These are phyloP conservation scores for Pseudognaphalium luteoalbum DNA, from an alignment of 129 eudicot species.

Conservation along the genomic window DNA sequence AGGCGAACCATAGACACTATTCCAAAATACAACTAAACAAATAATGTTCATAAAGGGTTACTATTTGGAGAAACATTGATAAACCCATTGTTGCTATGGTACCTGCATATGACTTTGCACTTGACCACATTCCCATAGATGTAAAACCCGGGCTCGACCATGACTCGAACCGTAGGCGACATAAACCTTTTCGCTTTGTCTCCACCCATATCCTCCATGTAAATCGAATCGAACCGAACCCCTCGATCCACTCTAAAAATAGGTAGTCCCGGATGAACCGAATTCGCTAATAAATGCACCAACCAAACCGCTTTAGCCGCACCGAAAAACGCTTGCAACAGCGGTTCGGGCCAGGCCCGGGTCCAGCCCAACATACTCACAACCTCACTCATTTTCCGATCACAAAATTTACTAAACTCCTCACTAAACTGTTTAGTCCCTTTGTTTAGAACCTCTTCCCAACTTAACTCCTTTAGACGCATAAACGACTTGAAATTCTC, in stretches of 20 bases:
- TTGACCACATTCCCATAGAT: conserved; percentile 89
- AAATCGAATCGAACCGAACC: conserved; percentile 61
- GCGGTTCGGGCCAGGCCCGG: conserved; percentile 92
- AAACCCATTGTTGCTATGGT: conserved; percentile 40
- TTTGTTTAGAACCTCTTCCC: conserved; percentile 88
- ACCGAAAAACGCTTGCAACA: conserved; percentile 78
- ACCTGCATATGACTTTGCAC: conserved; percentile 94
- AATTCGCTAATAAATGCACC: conserved; percentile 85
- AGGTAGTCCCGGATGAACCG: conserved; percentile 79
- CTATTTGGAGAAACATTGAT: conserved; percentile 30
- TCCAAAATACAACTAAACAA: conserved; percentile 23
- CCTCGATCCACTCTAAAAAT: conserved; percentile 83
- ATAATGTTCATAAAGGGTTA: conserved; percentile 28
- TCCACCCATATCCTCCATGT: conserved; percentile 96
- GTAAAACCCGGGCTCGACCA: conserved; percentile 96
- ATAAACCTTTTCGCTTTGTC: conserved; percentile 64
- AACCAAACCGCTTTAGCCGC: conserved; percentile 90
- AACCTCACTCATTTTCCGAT: conserved; percentile 90
- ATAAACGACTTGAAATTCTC: conserved; percentile 54
- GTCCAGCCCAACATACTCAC: conserved; percentile 91
- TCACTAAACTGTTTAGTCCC: conserved; percentile 90
- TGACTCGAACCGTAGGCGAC: conserved; percentile 64
- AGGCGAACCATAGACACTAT: conserved; percentile 29
- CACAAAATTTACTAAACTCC: conserved; percentile 89
- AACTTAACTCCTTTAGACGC: conserved; percentile 54